Evolutionary conservation across 768 basidiomycete species (phyloP).

Genomic region (Russula abietina): DNA sequence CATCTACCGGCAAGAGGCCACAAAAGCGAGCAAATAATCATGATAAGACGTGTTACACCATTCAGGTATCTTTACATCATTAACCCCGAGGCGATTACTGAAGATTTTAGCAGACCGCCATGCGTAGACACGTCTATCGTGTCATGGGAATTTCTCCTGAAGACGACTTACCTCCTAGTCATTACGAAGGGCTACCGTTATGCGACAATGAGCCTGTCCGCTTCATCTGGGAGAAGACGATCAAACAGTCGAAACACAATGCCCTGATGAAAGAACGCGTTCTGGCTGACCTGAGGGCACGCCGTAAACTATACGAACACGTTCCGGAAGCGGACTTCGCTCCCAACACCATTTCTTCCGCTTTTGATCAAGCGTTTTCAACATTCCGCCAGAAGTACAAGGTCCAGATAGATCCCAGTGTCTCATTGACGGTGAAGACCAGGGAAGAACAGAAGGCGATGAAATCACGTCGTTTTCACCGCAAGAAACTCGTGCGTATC

Average conservation of each 20-base stretch:
- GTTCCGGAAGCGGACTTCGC: slow-evolving; percentile 61
- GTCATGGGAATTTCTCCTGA: slow-evolving; percentile 53
- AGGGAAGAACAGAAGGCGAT: slow-evolving; percentile 59
- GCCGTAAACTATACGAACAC: slow-evolving; percentile 52
- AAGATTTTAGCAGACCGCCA: slow-evolving; percentile 48
- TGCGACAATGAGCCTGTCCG: slow-evolving; percentile 51
- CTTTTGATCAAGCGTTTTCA: slow-evolving; percentile 66
- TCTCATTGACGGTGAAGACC: slow-evolving; percentile 41
- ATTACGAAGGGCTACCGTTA: slow-evolving; percentile 47
- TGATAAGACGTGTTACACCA: slow-evolving; percentile 58
- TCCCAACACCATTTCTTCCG: slow-evolving; percentile 52
- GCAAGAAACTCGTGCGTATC: slow-evolving; percentile 56
- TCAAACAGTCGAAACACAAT: slow-evolving; percentile 70
- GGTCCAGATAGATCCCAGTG: slow-evolving; percentile 46
- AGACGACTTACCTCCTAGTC: slow-evolving; percentile 55
- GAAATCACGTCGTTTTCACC: slow-evolving; percentile 51
- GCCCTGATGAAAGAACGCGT: slow-evolving; percentile 62
- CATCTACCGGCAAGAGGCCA: slow-evolving; percentile 30
- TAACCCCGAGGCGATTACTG: not conserved
- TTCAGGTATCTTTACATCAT: slow-evolving; percentile 44
- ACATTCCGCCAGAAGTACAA: slow-evolving; percentile 65
- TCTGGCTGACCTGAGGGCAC: slow-evolving; percentile 52
- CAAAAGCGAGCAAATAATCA: slow-evolving; percentile 51
- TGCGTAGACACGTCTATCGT: slow-evolving; percentile 58
- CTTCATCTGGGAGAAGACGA: slow-evolving; percentile 76